Evolutionary conservation across 1,284 basidiomycete genomes (phyloP).

Genomic region (Cryptococcus hybrid): DNA sequence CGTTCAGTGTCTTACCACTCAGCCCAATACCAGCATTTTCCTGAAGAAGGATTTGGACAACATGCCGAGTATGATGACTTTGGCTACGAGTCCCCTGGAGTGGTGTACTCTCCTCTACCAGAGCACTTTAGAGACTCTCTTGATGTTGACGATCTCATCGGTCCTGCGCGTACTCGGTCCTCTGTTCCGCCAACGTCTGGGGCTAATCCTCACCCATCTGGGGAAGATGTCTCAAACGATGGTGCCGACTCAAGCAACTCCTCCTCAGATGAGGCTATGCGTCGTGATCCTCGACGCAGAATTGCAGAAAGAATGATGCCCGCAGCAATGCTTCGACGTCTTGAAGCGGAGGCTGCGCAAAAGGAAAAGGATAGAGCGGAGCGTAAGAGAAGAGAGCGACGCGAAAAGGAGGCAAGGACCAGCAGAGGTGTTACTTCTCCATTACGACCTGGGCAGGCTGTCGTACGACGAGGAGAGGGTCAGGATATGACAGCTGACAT

Average conservation of each 20-base stretch:
- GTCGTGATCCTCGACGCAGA: conserved; percentile 3
- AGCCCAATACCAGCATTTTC: too few relatives aligned
- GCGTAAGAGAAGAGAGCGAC: background rate
- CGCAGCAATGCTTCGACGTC: conserved; percentile 36
- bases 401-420: background rate
- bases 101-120: too few relatives aligned
- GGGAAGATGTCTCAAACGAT: background rate
- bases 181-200: too few relatives aligned
- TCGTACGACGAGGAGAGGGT: conserved; percentile 24
- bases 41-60: too few relatives aligned
- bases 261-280: background rate
- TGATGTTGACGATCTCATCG: too few relatives aligned
- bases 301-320: conserved; percentile 45
- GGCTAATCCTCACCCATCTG: background rate
- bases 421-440: conserved; percentile 15
- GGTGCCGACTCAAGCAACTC: too few relatives aligned
- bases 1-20: too few relatives aligned
- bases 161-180: too few relatives aligned
- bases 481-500: conserved; percentile 13
- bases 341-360: conserved; percentile 22
- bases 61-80: too few relatives aligned
- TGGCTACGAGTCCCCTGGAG: too few relatives aligned
- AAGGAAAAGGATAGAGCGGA: conserved; percentile 7
- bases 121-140: too few relatives aligned
- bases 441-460: conserved; percentile 35